These are phyloP conservation scores for Pichia sp. DNA, from an alignment of 1,139 yeast species.

Conservation along the genomic window DNA sequence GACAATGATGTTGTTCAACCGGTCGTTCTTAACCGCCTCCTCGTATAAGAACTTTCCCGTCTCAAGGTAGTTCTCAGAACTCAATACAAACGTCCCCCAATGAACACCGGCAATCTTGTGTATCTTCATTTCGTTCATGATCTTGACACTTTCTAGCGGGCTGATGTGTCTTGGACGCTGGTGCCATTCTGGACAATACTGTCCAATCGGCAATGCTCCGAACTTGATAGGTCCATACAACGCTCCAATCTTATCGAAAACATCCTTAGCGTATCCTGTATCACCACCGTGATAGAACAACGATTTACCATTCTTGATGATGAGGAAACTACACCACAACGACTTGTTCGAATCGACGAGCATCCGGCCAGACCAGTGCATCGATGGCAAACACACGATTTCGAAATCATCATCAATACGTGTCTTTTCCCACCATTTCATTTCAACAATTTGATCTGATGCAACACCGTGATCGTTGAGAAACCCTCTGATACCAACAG, in stretches of 20 bases:
- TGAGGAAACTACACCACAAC: slow-evolving; percentile 84
- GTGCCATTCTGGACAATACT: slow-evolving; percentile 95
- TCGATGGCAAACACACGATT: slow-evolving; percentile 87
- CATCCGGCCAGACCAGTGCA: slow-evolving; percentile 96
- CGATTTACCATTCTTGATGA: slow-evolving; percentile 65
- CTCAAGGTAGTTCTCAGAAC: slow-evolving; percentile 85
- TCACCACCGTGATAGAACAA: slow-evolving; percentile 91
- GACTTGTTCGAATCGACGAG: slow-evolving; percentile 75
- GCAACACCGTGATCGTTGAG: slow-evolving; percentile 56
- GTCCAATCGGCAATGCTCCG: slow-evolving; percentile 89
- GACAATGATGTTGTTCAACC: slow-evolving; percentile 41
- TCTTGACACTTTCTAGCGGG: slow-evolving; percentile 72
- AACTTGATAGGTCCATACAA: slow-evolving; percentile 63
- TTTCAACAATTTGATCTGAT: slow-evolving; percentile 50
- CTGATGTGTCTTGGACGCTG: slow-evolving; percentile 85
- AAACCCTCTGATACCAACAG: slow-evolving; percentile 66
- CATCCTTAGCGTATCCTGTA: slow-evolving; percentile 78
- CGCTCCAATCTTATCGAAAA: slow-evolving; percentile 63
- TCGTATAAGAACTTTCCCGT: slow-evolving; percentile 56
- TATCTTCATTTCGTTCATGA: slow-evolving; percentile 63
- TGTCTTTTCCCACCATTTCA: slow-evolving; percentile 88
- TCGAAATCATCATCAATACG: slow-evolving; percentile 54
- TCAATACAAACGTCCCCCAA: slow-evolving; percentile 92
- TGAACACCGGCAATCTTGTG: slow-evolving; percentile 80
- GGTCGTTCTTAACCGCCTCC: slow-evolving; percentile 35